Percentiles rank a stretch among this genome's conserved stretches.
phyloP scores from a whole-genome alignment of 257 asterid genomes.

The Dorcoceras hygrometricum region DNA sequence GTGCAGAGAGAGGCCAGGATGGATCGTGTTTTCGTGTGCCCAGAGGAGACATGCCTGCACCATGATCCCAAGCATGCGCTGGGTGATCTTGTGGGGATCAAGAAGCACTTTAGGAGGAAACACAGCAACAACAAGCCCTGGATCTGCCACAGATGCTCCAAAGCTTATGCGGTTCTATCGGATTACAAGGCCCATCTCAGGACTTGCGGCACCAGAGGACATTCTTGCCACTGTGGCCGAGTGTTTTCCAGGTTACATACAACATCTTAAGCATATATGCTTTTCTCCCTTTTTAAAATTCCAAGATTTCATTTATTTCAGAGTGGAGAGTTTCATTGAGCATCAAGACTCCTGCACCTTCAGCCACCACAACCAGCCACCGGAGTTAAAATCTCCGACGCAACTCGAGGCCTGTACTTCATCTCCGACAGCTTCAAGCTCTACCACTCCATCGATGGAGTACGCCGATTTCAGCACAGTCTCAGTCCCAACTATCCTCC shows the following conservation, averaged over 20 bases:
- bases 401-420: constrained; percentile 26
- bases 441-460: constrained; percentile 38
- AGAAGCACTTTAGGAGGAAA: constrained; percentile 64
- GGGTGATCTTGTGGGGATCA: constrained; percentile 72
- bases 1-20: constrained; percentile 52
- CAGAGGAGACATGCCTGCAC: constrained; percentile 66
- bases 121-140: constrained; percentile 65
- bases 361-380: constrained; percentile 34
- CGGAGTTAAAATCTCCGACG: not conserved
- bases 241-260: constrained; percentile 43
- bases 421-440: constrained; percentile 52
- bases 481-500: no score
- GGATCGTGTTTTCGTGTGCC: constrained; percentile 71
- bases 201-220: constrained; percentile 74
- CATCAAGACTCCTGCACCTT: constrained; percentile 64
- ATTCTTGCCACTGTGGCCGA: constrained; percentile 69
- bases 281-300: no score
- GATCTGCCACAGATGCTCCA: constrained; percentile 61
- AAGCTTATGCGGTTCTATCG: constrained; percentile 70
- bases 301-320: no score
- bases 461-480: no score
- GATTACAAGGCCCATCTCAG: constrained; percentile 70
- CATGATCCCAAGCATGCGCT: constrained; percentile 75
- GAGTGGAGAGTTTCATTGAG: constrained; percentile 85
- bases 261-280: no score